These are phyloP conservation scores for Shiraia sp. DNA, from an alignment of 2,329 filamentous ascomycete species.

Conservation along the genomic window DNA sequence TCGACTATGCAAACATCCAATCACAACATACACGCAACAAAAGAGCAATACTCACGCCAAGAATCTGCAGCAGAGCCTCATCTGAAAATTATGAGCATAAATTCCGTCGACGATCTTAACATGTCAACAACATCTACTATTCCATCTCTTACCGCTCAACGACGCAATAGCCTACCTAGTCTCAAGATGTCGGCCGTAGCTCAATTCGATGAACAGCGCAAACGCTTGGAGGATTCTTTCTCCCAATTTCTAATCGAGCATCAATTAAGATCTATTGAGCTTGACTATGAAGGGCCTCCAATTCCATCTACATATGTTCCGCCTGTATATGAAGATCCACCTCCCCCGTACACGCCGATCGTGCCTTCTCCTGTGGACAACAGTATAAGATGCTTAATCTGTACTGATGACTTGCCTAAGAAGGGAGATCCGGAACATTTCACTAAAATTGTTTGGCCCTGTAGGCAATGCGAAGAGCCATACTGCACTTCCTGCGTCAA, in stretches of 20 bases:
- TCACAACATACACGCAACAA: slow-evolving; percentile 14
- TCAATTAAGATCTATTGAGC: slow-evolving; percentile 12
- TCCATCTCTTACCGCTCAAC: background rate
- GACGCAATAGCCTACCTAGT: slow-evolving; percentile 20
- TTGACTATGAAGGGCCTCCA: background rate
- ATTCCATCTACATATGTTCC: background rate
- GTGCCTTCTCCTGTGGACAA: no score
- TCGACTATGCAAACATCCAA: slow-evolving; percentile 10
- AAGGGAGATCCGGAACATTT: slow-evolving; percentile 7
- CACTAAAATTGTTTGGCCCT: slow-evolving; percentile 29
- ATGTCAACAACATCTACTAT: slow-evolving; percentile 4
- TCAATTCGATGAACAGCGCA: background rate
- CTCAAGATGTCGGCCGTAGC: background rate
- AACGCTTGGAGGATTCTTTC: slow-evolving; percentile 6
- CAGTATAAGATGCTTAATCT: slow-evolving; percentile 27
- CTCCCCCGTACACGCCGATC: no score
- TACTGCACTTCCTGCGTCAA: slow-evolving; percentile 47
- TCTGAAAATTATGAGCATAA: background rate
- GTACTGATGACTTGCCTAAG: slow-evolving; percentile 15
- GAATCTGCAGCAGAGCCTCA: slow-evolving; percentile 1
- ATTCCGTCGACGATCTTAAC: slow-evolving; percentile 13
- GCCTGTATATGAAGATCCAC: background rate
- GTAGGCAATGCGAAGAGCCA: slow-evolving; percentile 30
- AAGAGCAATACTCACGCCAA: slow-evolving; percentile 16
- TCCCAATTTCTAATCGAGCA: slow-evolving; percentile 9